Conservation (phyloP, 305 asterid genomes). For the Monarda citriodora region DNA sequence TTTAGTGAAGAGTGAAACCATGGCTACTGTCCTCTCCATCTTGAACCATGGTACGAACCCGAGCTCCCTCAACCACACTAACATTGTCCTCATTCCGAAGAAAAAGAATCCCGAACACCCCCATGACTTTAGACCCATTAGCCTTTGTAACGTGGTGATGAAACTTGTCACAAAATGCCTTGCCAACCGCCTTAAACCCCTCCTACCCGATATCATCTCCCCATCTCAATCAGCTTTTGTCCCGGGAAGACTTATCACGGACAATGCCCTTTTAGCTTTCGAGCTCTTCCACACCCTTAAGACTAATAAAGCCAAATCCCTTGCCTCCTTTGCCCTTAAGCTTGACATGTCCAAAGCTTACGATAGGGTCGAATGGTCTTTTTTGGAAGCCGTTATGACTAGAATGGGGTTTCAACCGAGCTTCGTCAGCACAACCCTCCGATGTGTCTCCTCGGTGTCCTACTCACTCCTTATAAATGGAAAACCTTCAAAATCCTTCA, state of each 20-base stretch:
- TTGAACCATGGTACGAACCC: too few species aligned
- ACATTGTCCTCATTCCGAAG: background rate
- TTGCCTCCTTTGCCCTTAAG: background rate
- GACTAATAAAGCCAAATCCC: background rate
- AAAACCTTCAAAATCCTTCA: background rate
- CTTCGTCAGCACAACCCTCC: too few species aligned
- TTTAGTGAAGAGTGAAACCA: too few species aligned
- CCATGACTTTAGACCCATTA: background rate
- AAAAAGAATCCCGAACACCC: background rate
- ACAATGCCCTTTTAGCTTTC: background rate
- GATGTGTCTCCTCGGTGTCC: background rate
- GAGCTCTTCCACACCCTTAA: background rate
- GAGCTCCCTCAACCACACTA: background rate
- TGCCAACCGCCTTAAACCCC: background rate
- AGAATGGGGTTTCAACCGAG: too few species aligned
- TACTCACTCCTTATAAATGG: background rate
- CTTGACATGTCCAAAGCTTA: background rate
- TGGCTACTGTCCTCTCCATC: too few species aligned
- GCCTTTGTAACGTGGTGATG: background rate
- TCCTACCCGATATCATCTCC: background rate
- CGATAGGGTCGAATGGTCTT: background rate
- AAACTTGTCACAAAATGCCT: background rate
- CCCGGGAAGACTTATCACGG: background rate
- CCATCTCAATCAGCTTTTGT: background rate
- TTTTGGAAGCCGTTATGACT: fast-evolving